phyloP scores from a whole-genome alignment of 2,329 filamentous ascomycete species.

The Pseudonectria buxi region DNA sequence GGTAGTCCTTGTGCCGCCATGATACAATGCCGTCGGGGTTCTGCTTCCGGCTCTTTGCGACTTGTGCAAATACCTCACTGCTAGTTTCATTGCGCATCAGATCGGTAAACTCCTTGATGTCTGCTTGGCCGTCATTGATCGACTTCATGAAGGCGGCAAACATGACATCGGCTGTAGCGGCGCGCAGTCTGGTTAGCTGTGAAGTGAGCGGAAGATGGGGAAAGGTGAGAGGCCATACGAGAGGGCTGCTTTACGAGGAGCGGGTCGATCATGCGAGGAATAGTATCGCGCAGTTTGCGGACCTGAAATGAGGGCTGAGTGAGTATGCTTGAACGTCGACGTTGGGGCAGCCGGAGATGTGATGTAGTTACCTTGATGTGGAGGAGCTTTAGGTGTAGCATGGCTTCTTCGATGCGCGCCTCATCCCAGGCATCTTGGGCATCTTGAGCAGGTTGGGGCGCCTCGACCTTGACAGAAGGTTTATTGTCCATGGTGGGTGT shows the following conservation, averaged over 20 bases:
- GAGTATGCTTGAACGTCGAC: conserved; percentile 11
- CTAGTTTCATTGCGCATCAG: conserved; percentile 41
- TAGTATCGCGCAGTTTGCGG: conserved; percentile 29
- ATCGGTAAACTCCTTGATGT: conserved; percentile 46
- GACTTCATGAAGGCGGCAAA: conserved; percentile 43
- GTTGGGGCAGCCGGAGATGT: conserved; percentile 4
- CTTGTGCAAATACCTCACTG: conserved; percentile 45
- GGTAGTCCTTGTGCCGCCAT: conserved; percentile 53
- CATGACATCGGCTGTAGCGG: conserved; percentile 40
- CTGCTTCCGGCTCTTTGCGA: conserved; percentile 44
- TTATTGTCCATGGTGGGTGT: conserved; percentile 14
- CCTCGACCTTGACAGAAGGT: conserved; percentile 13
- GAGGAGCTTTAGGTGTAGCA: conserved; percentile 46
- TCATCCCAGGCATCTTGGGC: conserved; percentile 38
- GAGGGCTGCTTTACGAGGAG: conserved; percentile 42
- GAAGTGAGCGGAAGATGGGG: conserved; percentile 1
- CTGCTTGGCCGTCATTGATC: conserved; percentile 38
- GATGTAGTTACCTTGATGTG: conserved; percentile 42
- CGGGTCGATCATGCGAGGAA: conserved; percentile 38
- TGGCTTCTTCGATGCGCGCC: conserved; percentile 40
- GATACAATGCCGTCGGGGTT: conserved; percentile 51
- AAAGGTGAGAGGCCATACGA: conserved; percentile 36
- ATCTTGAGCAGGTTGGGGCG: conserved; percentile 21
- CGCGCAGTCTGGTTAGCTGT: conserved; percentile 7
- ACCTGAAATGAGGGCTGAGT: conserved; percentile 20